These are phyloP conservation scores for Russula brevipes DNA, from an alignment of 768 basidiomycete genomes.

Conservation along the genomic window DNA sequence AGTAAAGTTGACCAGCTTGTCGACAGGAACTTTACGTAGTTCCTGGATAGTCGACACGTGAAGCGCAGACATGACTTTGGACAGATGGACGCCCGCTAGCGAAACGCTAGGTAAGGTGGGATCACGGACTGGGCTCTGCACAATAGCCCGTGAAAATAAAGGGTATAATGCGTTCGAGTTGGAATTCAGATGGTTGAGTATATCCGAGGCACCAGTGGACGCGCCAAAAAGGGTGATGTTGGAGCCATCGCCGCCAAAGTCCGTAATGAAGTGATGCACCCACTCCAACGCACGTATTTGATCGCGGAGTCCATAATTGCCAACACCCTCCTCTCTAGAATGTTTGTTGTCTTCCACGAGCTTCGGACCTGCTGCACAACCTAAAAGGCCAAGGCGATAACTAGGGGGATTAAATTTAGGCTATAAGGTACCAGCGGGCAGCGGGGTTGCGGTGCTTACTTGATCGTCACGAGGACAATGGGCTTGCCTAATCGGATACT, in stretches of 20 bases:
- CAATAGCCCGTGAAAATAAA: constrained; percentile 66
- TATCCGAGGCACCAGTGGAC: constrained; percentile 34
- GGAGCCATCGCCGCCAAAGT: constrained; percentile 47
- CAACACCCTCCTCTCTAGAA: constrained; percentile 64
- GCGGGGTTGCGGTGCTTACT: constrained; percentile 44
- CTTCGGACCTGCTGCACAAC: constrained; percentile 63
- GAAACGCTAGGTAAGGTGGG: constrained; percentile 54
- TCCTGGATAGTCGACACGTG: constrained; percentile 53
- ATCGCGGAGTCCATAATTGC: constrained; percentile 58
- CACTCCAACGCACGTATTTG: constrained; percentile 44
- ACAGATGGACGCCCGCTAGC: constrained; percentile 62
- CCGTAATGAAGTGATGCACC: constrained; percentile 47
- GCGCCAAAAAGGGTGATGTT: constrained; percentile 35
- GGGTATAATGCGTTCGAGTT: constrained; percentile 52
- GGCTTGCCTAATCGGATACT: constrained; percentile 60
- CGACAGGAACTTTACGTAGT: constrained; percentile 53
- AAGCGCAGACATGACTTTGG: constrained; percentile 54
- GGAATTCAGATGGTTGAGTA: constrained; percentile 49
- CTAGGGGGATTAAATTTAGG: constrained; percentile 34
- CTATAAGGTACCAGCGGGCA: constrained; percentile 9
- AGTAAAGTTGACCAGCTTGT: constrained; percentile 46
- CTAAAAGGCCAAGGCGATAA: constrained; percentile 72
- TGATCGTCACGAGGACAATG: constrained; percentile 66
- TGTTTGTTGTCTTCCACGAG: constrained; percentile 62
- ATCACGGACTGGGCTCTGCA: constrained; percentile 68